Evolutionary conservation across 148 eudicot genomes (phyloP), one percentile per base, ranked within the genome.

Genomic region (Arctostaphylos glauca): DNA sequence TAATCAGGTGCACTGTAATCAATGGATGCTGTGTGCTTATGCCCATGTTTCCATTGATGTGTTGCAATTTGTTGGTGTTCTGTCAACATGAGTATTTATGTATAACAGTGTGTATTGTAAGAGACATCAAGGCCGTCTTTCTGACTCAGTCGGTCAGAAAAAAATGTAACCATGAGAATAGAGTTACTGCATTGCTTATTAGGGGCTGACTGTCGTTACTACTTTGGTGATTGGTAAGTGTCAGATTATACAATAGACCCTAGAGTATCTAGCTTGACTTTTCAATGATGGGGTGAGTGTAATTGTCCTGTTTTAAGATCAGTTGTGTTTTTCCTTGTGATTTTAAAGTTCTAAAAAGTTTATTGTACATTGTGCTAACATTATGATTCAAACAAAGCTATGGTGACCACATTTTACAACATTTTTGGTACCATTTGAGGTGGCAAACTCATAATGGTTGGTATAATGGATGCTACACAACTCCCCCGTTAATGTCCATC

Each of bases 61-160:
- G 48, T 41, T 71, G 74, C 74, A 71, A 71, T 71, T 16, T 71
- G 21, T 71, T 71, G 43, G 74, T 21, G 9, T 71, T 43, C 74
- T 71, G 49, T 43, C 21, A 71, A 71, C 21, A 15, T 5, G 10
- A 71, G 74, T 71, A 41, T 48, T 16, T 43, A 15, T 47, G 15
- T 71, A 41, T 48, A 16, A 43, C 48, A 15, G 43, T 2, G 41
- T 25, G 70, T 23, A 64, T 23, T 64, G 23, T 64, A 9, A 21
- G 70, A 8, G 70, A 23, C 12, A 25, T 2, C 43, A 71, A 18
- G 49, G 49, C 7, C 21, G 6, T 43, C 14, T 43, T 71, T 71
- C 74, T 71, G 64, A 59, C 64, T 59, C 23, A 16, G 3, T 58
- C 23, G 21, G 21, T 19, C 23, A 59, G 64, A 16, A 59, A 19